phyloP scores from a whole-genome alignment of 2,329 filamentous ascomycete species.

The Mycocentrospora acerina region DNA sequence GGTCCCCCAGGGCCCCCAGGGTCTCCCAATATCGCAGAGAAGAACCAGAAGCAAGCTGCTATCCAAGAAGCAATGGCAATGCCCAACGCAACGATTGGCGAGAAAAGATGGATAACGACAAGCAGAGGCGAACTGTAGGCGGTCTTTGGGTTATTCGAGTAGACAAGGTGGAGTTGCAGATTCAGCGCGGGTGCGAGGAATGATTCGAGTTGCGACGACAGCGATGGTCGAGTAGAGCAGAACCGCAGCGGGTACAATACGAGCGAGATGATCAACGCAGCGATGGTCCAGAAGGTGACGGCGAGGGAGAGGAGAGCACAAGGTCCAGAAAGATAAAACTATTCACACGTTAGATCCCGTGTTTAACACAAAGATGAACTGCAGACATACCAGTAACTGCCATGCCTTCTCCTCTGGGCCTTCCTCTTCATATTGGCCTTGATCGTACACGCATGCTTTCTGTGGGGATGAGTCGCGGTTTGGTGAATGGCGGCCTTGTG shows the following conservation, averaged over 20 bases:
- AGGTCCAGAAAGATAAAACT: slow-evolving; percentile 57
- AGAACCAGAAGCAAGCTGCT: slow-evolving; percentile 63
- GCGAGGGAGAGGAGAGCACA: slow-evolving; percentile 57
- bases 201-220: slow-evolving; percentile 53
- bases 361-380: not conserved
- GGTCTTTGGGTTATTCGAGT: slow-evolving; percentile 43
- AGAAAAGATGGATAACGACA: slow-evolving; percentile 55
- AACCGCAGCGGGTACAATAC: slow-evolving; percentile 57
- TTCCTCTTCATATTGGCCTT: slow-evolving; percentile 41
- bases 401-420: slow-evolving; percentile 48
- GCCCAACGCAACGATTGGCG: slow-evolving; percentile 58
- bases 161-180: slow-evolving; percentile 52
- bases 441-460: slow-evolving; percentile 32
- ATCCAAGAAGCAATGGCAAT: slow-evolving; percentile 61
- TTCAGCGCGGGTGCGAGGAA: slow-evolving; percentile 57
- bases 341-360: slow-evolving; percentile 10
- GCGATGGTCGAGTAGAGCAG: slow-evolving; percentile 51
- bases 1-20: slow-evolving; percentile 58
- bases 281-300: slow-evolving; percentile 55
- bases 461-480: slow-evolving; percentile 23
- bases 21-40: slow-evolving; percentile 62
- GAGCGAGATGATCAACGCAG: slow-evolving; percentile 50
- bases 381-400: slow-evolving; percentile 43
- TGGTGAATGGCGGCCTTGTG: slow-evolving; percentile 18
- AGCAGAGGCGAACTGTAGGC: slow-evolving; percentile 48